Evolutionary conservation across 192 early-diverging fungal species (phyloP), one percentile per base, ranked within the genome.

Genomic region (Coemansia sp.): DNA sequence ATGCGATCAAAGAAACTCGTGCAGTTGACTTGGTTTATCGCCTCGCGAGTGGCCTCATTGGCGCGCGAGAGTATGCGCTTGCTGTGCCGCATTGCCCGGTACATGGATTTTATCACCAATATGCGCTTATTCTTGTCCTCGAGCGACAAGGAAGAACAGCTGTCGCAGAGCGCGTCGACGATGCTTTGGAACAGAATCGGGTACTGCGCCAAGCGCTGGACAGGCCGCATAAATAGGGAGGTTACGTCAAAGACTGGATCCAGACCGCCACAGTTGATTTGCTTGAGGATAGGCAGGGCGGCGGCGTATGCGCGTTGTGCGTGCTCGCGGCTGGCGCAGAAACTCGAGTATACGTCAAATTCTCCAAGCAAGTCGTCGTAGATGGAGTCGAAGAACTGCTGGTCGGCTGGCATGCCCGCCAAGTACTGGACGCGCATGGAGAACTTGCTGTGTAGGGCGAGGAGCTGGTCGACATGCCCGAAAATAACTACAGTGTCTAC

Each of bases 181-280:
- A 83, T 77, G 64, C 67, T 75, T 37, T 77, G 75, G 73, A 83
- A 77, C 45, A 83, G 11, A 0, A 83, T 64, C 50, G 80, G 75
- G 64, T 83, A 83, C 67, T 83, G 80, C 10, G 80, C 80, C 42
- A 83, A 67, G 9, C 80, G 68, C 72, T 83, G 80, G 32, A 83
- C 69, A 15, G 80, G 80, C 10, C 80, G 72, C 69, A 83, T 77
- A 36, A 83, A 67, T 62, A 83, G 61, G 45, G 80, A 53, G n/a
- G 69, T 67, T 5, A 75, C 63, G 59, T 83, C 76, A 37, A 78
- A 67, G 48, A 61, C 67, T 2, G 76, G 51, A 32, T 78, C 76
- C 5, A 69, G 55, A 4, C 38, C 64, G 42, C 38, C 50, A 19
- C 59, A 61, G 32, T 45, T 59, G 34, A 73, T 39, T 42, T 66